Base-by-base conservation (phyloP, 768 basidiomycete genomes). In the Suillus paluster region DNA sequence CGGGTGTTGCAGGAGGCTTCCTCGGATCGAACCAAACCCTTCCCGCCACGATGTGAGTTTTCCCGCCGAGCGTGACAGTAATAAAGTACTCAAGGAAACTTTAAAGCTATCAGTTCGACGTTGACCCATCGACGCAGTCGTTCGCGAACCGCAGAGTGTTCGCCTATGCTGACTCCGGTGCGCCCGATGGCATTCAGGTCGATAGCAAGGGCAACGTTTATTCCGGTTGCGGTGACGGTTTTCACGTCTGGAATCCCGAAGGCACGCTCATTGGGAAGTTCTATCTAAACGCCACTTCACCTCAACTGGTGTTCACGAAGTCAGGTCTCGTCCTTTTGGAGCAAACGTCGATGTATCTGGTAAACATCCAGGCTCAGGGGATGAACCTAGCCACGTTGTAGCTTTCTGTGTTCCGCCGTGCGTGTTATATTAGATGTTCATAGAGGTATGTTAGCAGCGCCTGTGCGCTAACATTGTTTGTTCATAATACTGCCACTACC, bases 31-130 rank as follows among this genome's bases (percentile, higher is more conserved):
- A 88, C 64, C 81, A 82, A 61, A 89, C 87, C 0, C 71, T 77
- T 14, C 89, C 90, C 17, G 82, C 88, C 8, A 89, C 89, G 0
- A 84, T 92, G 90, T 88, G 67, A 70, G 87, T 68, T 12, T 34
- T 50, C 42, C 19, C 8, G 42, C n/a, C 42, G 42, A 44, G 42
- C 12, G 33, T 44, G 42, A 21, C n/a, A n/a, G 42, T 10, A n/a
- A 44, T 44, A n/a, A 11, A 8, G n/a, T 41, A 12, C 46, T 61
- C 45, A 63, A 33, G 19, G 59, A 30, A 34, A 14, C 25, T 23
- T 21, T 27, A 2, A 64, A 89, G 86, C 57, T 89, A 89, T 66
- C 83, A 80, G 8, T 90, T 81, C 65, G 87, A 90, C 68, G 85
- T 90, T 45, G 83, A 87, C 65, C 71, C 79, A 10, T 73, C 65